Evolutionary conservation across 805 yeast species (phyloP), one percentile per base, ranked within the genome.

Genomic region (Cyberlindnera veronae): DNA sequence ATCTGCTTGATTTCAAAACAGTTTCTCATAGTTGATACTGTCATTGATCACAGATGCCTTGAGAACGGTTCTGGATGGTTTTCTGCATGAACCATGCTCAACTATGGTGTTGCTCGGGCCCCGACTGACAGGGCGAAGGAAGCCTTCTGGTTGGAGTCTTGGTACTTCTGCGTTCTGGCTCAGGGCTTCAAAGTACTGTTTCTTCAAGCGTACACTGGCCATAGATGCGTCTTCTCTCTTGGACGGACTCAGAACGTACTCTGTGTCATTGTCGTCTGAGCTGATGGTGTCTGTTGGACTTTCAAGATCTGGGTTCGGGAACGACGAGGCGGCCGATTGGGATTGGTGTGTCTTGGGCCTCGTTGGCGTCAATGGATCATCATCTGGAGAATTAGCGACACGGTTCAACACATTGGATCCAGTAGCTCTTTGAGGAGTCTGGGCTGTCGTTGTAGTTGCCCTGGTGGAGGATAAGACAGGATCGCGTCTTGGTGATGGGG

Each of bases 11-110:
- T 19, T 12, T 35, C 29, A 49, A 24, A 33, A 46, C 29, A 54
- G 24, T 36, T 54, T 54, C 30, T 54, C 58, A 32, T 54, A 54
- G 15, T 38, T 38, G 22, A 39, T 32, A 29, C 41, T 42, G n/a
- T 54, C 53, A 26, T 44, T 37, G n/a, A 41, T 26, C 13, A 54
- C 55, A 2, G 41, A 34, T 2, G 58, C 58, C 21, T 36, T 52
- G 19, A 54, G 29, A 3, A 52, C 36, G 3, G 56, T 52, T 30
- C 49, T 47, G 3, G 51, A 45, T 1, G 53, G 58, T 32, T 43
- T 51, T 15, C 42, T 33, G n/a, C n/a, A n/a, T n/a, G n/a, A n/a
- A n/a, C n/a, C n/a, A n/a, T n/a, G n/a, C 29, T 11, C 6, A 3
- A 18, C n/a, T 5, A 8, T 21, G 7, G 8, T 7, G 7, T 26